Percentiles rank a stretch among this genome's conserved stretches.
phyloP scores from a whole-genome alignment of 805 yeast genomes.

The Saturnispora halmiae region DNA sequence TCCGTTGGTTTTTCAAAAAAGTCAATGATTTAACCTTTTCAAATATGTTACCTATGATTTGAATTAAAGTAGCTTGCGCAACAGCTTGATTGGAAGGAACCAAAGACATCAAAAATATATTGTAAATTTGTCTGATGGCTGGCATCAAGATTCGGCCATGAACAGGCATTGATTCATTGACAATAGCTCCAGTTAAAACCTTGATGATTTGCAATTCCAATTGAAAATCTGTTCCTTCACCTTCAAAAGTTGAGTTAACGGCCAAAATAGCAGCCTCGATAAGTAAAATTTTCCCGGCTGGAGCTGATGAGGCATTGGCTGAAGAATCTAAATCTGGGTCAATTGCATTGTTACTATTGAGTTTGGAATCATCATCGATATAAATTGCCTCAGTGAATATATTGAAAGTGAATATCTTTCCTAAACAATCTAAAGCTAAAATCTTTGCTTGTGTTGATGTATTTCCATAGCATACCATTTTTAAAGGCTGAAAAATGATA shows the following conservation, averaged over 20 bases:
- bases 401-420: conserved; percentile 82
- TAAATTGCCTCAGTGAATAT: conserved; percentile 55
- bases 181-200: conserved; percentile 80
- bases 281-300: conserved; percentile 37
- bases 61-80: conserved; percentile 92
- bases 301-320: conserved; percentile 37
- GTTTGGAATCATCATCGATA: conserved; percentile 27
- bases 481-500: conserved; percentile 69
- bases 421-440: conserved; percentile 73
- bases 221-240: conserved; percentile 84
- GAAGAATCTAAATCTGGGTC: conserved; percentile 22
- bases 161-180: conserved; percentile 70
- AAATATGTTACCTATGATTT: conserved; percentile 77
- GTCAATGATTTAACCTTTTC: conserved; percentile 42
- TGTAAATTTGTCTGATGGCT: conserved; percentile 89
- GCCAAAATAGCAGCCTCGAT: conserved; percentile 81
- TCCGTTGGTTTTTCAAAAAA: too few relatives aligned
- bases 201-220: conserved; percentile 89
- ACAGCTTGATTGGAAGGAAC: conserved; percentile 80
- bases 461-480: conserved; percentile 62
- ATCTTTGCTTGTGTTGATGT: conserved; percentile 48
- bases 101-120: conserved; percentile 77
- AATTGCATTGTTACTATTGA: too few relatives aligned
- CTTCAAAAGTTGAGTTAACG: conserved; percentile 76
- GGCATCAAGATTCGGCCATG: conserved; percentile 85